These are phyloP conservation scores for Paraconiothyrium brasiliense DNA, from an alignment of 2,329 filamentous ascomycete species.

Conservation along the genomic window DNA sequence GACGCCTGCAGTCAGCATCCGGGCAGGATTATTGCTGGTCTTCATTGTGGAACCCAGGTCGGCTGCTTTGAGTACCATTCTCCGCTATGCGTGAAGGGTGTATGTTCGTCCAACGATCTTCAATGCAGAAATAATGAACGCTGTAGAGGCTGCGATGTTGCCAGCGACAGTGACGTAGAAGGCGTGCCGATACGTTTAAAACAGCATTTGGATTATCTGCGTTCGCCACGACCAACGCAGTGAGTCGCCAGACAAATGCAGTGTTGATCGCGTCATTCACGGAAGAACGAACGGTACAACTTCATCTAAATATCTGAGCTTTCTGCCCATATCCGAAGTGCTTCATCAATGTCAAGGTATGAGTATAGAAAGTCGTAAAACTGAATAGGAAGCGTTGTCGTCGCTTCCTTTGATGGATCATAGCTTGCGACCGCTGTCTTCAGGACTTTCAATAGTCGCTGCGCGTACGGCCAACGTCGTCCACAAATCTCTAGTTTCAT, in stretches of 20 bases:
- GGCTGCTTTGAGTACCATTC: too few species aligned
- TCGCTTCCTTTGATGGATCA: neutral
- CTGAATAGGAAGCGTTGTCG: constrained; percentile 31
- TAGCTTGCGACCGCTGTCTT: constrained; percentile 29
- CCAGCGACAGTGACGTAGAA: too few species aligned
- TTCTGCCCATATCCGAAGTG: constrained; percentile 34
- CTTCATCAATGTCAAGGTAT: constrained; percentile 38
- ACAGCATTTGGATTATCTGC: too few species aligned
- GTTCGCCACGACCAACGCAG: too few species aligned
- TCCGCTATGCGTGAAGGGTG: too few species aligned
- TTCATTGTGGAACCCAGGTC: neutral
- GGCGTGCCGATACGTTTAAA: too few species aligned
- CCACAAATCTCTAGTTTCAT: constrained; percentile 36
- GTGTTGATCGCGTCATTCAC: neutral
- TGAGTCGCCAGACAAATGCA: neutral
- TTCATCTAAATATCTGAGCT: constrained; percentile 4
- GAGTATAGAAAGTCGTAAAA: constrained; percentile 41
- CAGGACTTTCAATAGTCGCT: constrained; percentile 34
- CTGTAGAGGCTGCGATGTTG: too few species aligned
- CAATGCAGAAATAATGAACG: too few species aligned
- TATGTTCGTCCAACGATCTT: too few species aligned
- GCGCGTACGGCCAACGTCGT: constrained; percentile 33
- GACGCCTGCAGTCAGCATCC: constrained; percentile 1
- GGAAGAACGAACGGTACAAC: too few species aligned
- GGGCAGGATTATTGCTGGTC: neutral